Evolutionary conservation across 23 red algal species (phyloP).

Genomic region (Cyanidiococcus yangmingshanensis): DNA sequence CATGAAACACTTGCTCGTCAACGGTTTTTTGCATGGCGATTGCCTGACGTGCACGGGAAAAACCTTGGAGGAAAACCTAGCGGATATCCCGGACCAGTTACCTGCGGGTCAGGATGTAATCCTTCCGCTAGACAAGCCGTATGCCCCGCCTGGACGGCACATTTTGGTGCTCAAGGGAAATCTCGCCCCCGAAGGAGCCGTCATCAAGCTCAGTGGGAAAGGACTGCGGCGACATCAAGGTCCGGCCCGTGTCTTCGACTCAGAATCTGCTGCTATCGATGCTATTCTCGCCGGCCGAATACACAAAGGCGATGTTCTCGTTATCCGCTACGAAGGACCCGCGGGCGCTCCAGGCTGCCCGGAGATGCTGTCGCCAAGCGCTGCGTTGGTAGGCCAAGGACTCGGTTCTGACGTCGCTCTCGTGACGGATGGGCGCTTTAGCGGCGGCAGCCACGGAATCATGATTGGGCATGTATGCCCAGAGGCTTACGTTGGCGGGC

Average conservation of each 20-base stretch:
- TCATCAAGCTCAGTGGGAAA: conserved; percentile 95
- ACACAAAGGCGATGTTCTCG: conserved; percentile 75
- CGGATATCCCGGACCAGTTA: conserved; percentile 42
- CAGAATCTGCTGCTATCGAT: conserved; percentile 80
- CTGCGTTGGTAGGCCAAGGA: conserved; percentile 90
- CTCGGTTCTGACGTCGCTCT: conserved; percentile 88
- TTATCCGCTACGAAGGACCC: conserved; percentile 97
- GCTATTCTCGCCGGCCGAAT: conserved; percentile 87
- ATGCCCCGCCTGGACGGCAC: conserved; percentile 75
- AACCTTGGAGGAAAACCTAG: conserved; percentile 74
- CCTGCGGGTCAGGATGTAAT: conserved; percentile 56
- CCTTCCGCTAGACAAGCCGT: conserved; percentile 39
- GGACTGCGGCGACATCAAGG: conserved; percentile 64
- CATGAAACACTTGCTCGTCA: conserved; percentile 88
- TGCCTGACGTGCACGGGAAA: conserved; percentile 95
- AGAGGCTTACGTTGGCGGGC: conserved; percentile 84
- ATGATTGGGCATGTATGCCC: conserved; percentile 97
- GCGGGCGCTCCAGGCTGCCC: conserved; percentile 82
- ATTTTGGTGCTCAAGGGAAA: conserved; percentile 92
- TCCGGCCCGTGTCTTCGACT: conserved; percentile 87
- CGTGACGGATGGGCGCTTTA: conserved; percentile 93
- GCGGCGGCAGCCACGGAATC: conserved; percentile 95
- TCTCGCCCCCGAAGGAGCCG: conserved; percentile 85
- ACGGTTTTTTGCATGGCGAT: conserved; percentile 80
- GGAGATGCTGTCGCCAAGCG: conserved; percentile 96